Evolutionary conservation across 2,329 filamentous ascomycete genomes (phyloP), one percentile per base, ranked within the genome.

Genomic region (Phyllachora maydis): DNA sequence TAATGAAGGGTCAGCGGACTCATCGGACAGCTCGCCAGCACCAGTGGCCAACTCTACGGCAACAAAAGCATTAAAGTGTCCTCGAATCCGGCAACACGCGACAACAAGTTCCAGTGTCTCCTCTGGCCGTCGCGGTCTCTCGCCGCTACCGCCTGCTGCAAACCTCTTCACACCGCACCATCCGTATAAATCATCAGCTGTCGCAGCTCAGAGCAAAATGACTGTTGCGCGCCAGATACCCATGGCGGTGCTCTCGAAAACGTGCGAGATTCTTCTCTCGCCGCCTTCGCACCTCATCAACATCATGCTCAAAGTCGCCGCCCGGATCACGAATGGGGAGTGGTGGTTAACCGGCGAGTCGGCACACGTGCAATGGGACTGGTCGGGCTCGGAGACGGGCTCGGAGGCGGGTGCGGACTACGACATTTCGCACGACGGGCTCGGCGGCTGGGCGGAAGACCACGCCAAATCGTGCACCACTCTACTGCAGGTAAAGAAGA

Each of bases 261-360:
- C 81, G 0, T 70, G 65, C 31, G 69, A 77, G 24, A 59, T 88
- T 15, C 59, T 91, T 4, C 51, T 92, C 9, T 69, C 76, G 1
- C 81, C 81, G n/a, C 81, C 83, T 0, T 65, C 72, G 10, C 68
- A 83, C 35, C 59, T 91, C 2, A 63, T 91, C 17, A 58, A 66
- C 14, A 54, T 91, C 19, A 82, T 92, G 58, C 59, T 92, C 4
- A 68, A 69, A 26, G 78, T 92, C 27, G 78, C 82, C 1, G 71
- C 76, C 0, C 69, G 65, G 30, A 79, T 92, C 30, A 62, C 70
- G 2, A 56, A 56, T 15, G 65, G 63, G 11, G 57, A 65, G 47
- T 68, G 61, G 70, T 52, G 63, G 38, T 74, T 64, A 30, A 47
- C 62, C 34, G 62, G 61, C 6, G 58, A 63, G 35, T 41, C 46